Conservation (phyloP, 2,329 filamentous ascomycete species). For the Pseudogymnoascus sp. region DNA sequence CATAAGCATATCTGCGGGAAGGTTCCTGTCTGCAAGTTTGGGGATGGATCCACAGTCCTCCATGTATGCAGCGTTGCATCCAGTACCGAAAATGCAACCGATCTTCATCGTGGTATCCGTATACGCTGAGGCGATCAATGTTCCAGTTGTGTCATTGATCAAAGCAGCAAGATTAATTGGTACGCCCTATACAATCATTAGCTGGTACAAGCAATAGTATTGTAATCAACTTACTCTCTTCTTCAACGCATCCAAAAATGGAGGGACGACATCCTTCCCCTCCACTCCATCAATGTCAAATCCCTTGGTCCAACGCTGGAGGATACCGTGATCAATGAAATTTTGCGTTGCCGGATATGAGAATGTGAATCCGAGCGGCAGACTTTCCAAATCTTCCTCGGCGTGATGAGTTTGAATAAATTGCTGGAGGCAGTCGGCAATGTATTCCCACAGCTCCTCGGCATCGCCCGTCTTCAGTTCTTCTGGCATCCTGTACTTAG, state of each 20-base stretch:
- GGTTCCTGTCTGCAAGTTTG: constrained; percentile 85
- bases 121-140: constrained; percentile 91
- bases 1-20: constrained; percentile 76
- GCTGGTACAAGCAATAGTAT: constrained; percentile 9
- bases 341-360: constrained; percentile 91
- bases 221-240: constrained; percentile 46
- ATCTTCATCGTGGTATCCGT: constrained; percentile 91
- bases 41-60: constrained; percentile 84
- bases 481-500: constrained; percentile 90
- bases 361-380: constrained; percentile 90
- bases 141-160: constrained; percentile 97
- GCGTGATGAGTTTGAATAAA: constrained; percentile 83
- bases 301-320: constrained; percentile 96
- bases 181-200: constrained; percentile 51
- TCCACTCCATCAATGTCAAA: constrained; percentile 92
- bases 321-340: constrained; percentile 83
- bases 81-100: constrained; percentile 96
- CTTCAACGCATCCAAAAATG: constrained; percentile 70
- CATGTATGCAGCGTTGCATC: constrained; percentile 98
- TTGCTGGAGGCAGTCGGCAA: constrained; percentile 83
- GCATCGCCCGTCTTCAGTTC: constrained; percentile 79
- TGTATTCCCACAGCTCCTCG: constrained; percentile 90
- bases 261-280: constrained; percentile 80
- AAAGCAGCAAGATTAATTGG: constrained; percentile 88
- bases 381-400: constrained; percentile 51